phyloP scores from a whole-genome alignment of 1,284 basidiomycete species.

The Entoloma clypeatum region DNA sequence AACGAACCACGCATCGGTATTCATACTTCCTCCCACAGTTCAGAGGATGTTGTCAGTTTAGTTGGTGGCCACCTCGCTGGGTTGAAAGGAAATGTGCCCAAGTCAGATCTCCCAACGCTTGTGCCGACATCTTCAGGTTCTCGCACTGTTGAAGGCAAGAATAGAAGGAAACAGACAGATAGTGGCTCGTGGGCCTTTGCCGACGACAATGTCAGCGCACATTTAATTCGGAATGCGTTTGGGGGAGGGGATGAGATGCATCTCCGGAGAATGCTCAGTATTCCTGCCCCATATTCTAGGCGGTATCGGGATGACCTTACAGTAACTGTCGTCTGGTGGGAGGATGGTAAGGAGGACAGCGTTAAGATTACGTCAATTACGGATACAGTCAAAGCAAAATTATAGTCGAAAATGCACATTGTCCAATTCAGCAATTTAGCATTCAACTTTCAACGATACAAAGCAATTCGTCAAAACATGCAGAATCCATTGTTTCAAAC shows the following conservation, averaged over 20 bases:
- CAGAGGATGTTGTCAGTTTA: conserved; percentile 92
- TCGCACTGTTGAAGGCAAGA: conserved; percentile 62
- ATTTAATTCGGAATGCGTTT: conserved; percentile 92
- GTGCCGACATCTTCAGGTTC: conserved; percentile 54
- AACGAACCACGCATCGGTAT: background rate
- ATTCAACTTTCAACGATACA: conserved; percentile 22
- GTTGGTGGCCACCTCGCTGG: conserved; percentile 82
- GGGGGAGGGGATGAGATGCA: conserved; percentile 76
- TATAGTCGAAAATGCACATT: conserved; percentile 23
- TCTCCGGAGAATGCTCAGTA: conserved; percentile 76
- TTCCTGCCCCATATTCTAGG: conserved; percentile 78
- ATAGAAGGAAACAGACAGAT: conserved; percentile 37
- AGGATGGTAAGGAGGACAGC: conserved; percentile 48
- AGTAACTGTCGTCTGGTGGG: conserved; percentile 86
- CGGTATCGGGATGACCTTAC: conserved; percentile 87
- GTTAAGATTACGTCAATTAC: conserved; percentile 33
- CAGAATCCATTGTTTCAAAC: conserved; percentile 22
- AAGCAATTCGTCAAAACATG: conserved; percentile 8
- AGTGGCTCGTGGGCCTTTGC: conserved; percentile 74
- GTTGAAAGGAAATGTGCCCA: conserved; percentile 60
- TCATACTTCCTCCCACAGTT: conserved; percentile 41
- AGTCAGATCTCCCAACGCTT: conserved; percentile 48
- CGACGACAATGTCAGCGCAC: conserved; percentile 86
- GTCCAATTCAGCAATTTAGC: conserved; percentile 10
- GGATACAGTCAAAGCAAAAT: conserved; percentile 31